Percentiles rank a stretch among this genome's conserved stretches.
These are phyloP conservation scores for Dactylis glomerata DNA, from an alignment of 176 grass and related monocot species.

Conservation along the genomic window DNA sequence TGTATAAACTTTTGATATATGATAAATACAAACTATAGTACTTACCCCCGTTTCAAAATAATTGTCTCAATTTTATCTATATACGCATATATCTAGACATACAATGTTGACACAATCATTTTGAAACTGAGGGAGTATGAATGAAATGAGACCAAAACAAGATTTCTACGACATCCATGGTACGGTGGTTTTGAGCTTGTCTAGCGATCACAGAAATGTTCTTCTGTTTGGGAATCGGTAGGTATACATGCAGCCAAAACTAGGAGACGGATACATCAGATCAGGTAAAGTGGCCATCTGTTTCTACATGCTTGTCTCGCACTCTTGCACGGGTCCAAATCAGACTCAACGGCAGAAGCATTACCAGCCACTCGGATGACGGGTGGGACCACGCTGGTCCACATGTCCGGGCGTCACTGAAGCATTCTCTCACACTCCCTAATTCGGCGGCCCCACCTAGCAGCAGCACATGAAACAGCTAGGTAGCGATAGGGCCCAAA, in stretches of 20 bases:
- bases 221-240: not conserved
- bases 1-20: too few species aligned
- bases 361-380: not conserved
- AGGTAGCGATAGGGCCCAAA: not conserved
- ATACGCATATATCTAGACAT: too few species aligned
- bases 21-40: too few species aligned
- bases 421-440: not conserved
- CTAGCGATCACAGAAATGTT: not conserved
- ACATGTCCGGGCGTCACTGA: not conserved
- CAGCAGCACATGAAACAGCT: not conserved
- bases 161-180: not conserved
- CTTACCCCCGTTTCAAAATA: too few species aligned
- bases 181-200: not conserved
- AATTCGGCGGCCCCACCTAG: not conserved
- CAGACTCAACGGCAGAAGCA: not conserved
- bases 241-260: not conserved
- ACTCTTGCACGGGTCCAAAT: not conserved
- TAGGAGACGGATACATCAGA: not conserved
- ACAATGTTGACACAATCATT: too few species aligned
- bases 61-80: too few species aligned
- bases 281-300: not conserved
- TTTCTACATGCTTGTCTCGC: slow-evolving; percentile 8
- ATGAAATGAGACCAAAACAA: not conserved
- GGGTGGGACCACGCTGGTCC: not conserved
- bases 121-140: too few species aligned